Conservation (phyloP, 75 land plant genomes). For the Sequoia sempervirens region DNA sequence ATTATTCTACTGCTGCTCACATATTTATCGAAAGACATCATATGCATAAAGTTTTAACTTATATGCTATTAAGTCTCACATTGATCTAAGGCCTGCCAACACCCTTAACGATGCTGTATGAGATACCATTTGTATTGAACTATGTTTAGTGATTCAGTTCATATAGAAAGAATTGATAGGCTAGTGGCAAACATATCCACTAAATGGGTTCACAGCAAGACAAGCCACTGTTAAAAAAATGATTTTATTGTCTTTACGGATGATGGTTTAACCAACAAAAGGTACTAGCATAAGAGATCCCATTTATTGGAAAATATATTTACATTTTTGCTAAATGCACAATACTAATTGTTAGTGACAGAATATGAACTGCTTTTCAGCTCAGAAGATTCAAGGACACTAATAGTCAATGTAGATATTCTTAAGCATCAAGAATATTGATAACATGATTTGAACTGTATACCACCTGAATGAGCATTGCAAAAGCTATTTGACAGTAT, state of each 20-base stretch:
- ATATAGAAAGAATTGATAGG: neutral
- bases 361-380: neutral
- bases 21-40: neutral
- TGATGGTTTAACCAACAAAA: no score
- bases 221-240: neutral
- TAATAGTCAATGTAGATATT: neutral
- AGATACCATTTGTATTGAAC: neutral
- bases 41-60: neutral
- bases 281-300: neutral
- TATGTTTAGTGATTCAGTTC: neutral
- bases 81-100: neutral
- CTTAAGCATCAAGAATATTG: no score
- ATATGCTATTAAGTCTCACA: neutral
- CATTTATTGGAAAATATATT: neutral
- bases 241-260: neutral
- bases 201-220: neutral
- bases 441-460: no score
- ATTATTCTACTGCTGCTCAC: neutral
- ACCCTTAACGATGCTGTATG: neutral
- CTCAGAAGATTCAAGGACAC: neutral
- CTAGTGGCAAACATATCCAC: neutral
- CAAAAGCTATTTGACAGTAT: no score
- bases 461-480: no score
- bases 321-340: neutral
- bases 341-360: neutral